These are phyloP conservation scores for Pythium brachiatum DNA, from an alignment of 352 stramenopile species.

Conservation along the genomic window DNA sequence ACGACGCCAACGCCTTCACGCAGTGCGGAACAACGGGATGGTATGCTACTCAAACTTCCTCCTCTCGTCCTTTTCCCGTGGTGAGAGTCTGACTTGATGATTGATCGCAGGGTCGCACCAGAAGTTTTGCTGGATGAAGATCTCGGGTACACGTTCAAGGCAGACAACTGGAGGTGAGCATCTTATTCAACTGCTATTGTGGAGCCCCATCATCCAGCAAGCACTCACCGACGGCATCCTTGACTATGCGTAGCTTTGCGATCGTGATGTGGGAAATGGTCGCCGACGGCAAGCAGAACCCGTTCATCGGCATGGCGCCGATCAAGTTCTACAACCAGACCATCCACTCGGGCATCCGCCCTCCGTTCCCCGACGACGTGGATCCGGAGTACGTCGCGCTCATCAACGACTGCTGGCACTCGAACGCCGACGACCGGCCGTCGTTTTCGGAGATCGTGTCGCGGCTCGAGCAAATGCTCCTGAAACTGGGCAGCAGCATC, in stretches of 20 bases:
- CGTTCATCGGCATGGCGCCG: slow-evolving; percentile 87
- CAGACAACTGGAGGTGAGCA: slow-evolving; percentile 85
- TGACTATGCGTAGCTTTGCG: slow-evolving; percentile 52
- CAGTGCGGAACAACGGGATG: slow-evolving; percentile 87
- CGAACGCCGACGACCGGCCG: slow-evolving; percentile 64
- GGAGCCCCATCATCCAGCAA: neutral
- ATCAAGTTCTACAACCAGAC: slow-evolving; percentile 92
- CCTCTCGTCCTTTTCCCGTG: neutral
- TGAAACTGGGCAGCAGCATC: slow-evolving; percentile 73
- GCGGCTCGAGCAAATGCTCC: slow-evolving; percentile 70
- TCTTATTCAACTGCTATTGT: neutral
- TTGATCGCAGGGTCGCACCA: slow-evolving; percentile 65
- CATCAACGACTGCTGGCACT: slow-evolving; percentile 84
- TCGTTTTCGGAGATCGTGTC: slow-evolving; percentile 77
- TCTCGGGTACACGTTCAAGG: slow-evolving; percentile 86
- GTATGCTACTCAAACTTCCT: slow-evolving; percentile 27
- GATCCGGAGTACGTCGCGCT: slow-evolving; percentile 74
- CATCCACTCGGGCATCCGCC: slow-evolving; percentile 70
- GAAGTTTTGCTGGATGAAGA: slow-evolving; percentile 88
- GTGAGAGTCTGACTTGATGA: neutral
- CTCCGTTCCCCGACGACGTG: slow-evolving; percentile 60
- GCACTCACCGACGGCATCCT: neutral
- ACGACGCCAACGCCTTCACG: slow-evolving; percentile 75
- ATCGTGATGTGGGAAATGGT: slow-evolving; percentile 92
- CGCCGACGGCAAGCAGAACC: slow-evolving; percentile 72